Evolutionary conservation across 192 early-diverging fungal genomes (phyloP).

Genomic region (Chytriomyces hyalinus): DNA sequence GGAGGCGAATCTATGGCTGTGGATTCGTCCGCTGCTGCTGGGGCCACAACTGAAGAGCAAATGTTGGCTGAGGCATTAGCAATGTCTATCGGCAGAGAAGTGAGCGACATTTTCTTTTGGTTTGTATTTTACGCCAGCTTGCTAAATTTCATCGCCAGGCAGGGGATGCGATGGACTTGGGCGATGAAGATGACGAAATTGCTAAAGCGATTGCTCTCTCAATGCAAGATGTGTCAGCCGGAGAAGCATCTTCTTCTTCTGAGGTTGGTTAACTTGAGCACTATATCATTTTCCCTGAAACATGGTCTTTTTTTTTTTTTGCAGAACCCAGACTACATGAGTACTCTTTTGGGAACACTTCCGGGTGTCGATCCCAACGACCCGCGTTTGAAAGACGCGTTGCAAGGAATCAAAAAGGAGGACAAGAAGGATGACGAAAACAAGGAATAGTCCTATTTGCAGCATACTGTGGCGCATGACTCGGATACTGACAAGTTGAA

Average conservation of each 20-base stretch:
- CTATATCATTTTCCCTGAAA: not conserved
- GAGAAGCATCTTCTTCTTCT: not conserved
- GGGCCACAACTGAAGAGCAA: conserved; percentile 58
- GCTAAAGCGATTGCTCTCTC: conserved; percentile 30
- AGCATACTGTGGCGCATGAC: too few relatives aligned
- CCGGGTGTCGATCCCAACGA: conserved; percentile 89
- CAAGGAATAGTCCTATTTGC: not conserved
- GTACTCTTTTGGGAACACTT: conserved; percentile 76
- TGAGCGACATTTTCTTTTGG: conserved; percentile 14
- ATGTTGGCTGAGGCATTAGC: conserved; percentile 72
- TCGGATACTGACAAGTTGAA: too few relatives aligned
- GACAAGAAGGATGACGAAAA: conserved; percentile 15
- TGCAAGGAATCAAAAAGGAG: conserved; percentile 39
- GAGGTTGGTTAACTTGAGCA: conserved; percentile 19
- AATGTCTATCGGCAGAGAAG: conserved; percentile 69
- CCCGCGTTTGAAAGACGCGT: conserved; percentile 74
- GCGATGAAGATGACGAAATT: conserved; percentile 30
- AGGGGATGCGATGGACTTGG: conserved; percentile 22
- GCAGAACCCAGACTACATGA: conserved; percentile 54
- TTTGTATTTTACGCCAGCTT: conserved; percentile 22
- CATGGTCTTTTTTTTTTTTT: not conserved
- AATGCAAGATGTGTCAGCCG: conserved; percentile 10
- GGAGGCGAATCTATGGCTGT: conserved; percentile 47
- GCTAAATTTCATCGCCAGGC: conserved; percentile 8
- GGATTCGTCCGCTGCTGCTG: conserved; percentile 37